Conservation (phyloP, 1,139 yeast genomes). For the Pichiaceae sp. region DNA sequence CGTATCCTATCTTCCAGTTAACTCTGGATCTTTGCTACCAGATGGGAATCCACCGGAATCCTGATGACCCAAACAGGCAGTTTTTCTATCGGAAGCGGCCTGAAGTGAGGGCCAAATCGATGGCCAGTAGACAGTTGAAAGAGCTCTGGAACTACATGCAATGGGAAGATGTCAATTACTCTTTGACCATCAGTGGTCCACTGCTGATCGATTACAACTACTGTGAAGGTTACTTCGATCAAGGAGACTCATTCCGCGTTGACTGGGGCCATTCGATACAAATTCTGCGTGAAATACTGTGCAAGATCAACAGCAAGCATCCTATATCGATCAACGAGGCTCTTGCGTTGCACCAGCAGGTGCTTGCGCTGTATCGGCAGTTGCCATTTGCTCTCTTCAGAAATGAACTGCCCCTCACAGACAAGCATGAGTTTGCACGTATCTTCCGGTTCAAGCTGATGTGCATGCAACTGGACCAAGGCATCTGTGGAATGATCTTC, state of each 20-base stretch:
- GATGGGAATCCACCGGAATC: conserved; percentile 14
- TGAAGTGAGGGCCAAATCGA: not conserved
- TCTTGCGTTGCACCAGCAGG: not conserved
- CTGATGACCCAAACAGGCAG: not conserved
- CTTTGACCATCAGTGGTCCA: conserved; percentile 14
- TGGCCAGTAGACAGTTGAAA: not conserved
- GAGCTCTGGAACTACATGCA: conserved; percentile 11
- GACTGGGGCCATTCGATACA: not conserved
- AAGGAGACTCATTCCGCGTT: too few relatives aligned
- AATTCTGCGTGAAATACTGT: not conserved
- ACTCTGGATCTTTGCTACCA: conserved; percentile 8
- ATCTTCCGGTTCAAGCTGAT: not conserved
- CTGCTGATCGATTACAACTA: conserved; percentile 12
- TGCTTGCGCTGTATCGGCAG: not conserved
- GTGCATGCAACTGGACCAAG: not conserved
- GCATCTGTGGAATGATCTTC: not conserved
- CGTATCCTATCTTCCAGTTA: conserved; percentile 8
- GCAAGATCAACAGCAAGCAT: not conserved
- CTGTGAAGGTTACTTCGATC: conserved; percentile 5
- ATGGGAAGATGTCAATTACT: conserved; percentile 9
- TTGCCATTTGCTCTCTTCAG: not conserved
- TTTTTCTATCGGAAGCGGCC: not conserved
- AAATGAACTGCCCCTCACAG: not conserved
- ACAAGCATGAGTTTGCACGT: not conserved
- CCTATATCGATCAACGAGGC: not conserved